These are phyloP conservation scores for Yamadazyma songkhlaensis DNA, from an alignment of 1,139 yeast species.

Conservation along the genomic window DNA sequence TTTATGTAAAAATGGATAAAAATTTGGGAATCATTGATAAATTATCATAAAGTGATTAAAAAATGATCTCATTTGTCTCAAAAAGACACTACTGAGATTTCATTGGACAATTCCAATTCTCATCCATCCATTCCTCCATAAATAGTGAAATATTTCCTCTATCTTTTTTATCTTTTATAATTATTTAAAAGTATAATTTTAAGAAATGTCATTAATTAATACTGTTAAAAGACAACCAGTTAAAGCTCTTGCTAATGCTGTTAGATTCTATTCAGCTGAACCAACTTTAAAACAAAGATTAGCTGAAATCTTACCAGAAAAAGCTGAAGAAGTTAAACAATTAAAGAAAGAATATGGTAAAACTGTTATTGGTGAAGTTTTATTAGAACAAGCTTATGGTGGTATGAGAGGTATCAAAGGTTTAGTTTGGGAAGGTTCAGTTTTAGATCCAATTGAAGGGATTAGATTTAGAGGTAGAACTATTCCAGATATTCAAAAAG, in stretches of 20 bases:
- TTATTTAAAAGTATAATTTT: background rate
- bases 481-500: slow-evolving; percentile 90
- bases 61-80: slow-evolving; percentile 2
- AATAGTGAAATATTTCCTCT: background rate
- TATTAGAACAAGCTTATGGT: slow-evolving; percentile 96
- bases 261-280: slow-evolving; percentile 17
- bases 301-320: slow-evolving; percentile 88
- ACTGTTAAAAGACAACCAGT: slow-evolving; percentile 13
- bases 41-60: background rate
- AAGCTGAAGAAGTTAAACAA: slow-evolving; percentile 87
- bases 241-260: slow-evolving; percentile 5
- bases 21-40: background rate
- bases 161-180: background rate
- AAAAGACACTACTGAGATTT: slow-evolving; percentile 2
- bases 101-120: slow-evolving; percentile 1
- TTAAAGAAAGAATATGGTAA: slow-evolving; percentile 87
- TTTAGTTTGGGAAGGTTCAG: slow-evolving; percentile 99
- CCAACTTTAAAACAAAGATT: slow-evolving; percentile 84
- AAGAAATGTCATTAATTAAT: slow-evolving; percentile 3
- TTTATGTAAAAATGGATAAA: background rate
- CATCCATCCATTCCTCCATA: background rate
- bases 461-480: slow-evolving; percentile 98
- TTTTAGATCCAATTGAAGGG: slow-evolving; percentile 96
- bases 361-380: slow-evolving; percentile 90
- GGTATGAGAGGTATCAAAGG: slow-evolving; percentile 99